Evolutionary conservation across 345 rosid genomes (phyloP), one percentile per base, ranked within the genome.

Genomic region (Eucalyptus camaldulensis): DNA sequence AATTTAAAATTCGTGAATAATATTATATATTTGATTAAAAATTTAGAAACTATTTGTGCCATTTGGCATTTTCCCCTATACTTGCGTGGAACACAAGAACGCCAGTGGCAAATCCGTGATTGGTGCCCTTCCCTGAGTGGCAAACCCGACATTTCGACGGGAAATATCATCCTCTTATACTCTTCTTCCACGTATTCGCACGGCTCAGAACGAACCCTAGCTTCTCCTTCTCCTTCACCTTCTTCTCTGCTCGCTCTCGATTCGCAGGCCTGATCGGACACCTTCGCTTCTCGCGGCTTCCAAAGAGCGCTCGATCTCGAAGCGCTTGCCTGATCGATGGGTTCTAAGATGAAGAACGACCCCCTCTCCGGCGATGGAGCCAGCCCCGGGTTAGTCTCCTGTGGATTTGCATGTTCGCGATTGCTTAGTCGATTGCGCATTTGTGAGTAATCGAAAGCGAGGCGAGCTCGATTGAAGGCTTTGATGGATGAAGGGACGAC

Each of bases 331-430:
- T 33, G 67, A 87, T 87, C 50, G 17, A 96, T 96, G 97, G 96
- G 95, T 24, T 96, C 96, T 29, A 95, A 92, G 91, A 91, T 92
- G 43, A 94, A 88, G 92, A 80, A 31, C 85, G 96, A 95, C 54
- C 94, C 92, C 80, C 94, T 88, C 87, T 81, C 94, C 54, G 96
- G 96, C 83, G 97, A 96, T 81, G 96, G 99, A 91, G 97, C 97
- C 16, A 95, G 96, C 92, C 96, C 97, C 5, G 98, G 99, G 99
- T 96, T 91, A 25, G 93, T 31, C 80, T 31, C 47, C 14, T 76
- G 45, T 76, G 13, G 83, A 76, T 76, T 37, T 76, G 83, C 83
- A 21, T 76, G 83, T 10, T 76, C 47, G 10, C 1, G 83, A 37
- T 76, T 21, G 22, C 47, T 21, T 21, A 44, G 5, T 76, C 83